Evolutionary conservation across 1,284 basidiomycete species (phyloP).

Genomic region (Malassezia japonica): DNA sequence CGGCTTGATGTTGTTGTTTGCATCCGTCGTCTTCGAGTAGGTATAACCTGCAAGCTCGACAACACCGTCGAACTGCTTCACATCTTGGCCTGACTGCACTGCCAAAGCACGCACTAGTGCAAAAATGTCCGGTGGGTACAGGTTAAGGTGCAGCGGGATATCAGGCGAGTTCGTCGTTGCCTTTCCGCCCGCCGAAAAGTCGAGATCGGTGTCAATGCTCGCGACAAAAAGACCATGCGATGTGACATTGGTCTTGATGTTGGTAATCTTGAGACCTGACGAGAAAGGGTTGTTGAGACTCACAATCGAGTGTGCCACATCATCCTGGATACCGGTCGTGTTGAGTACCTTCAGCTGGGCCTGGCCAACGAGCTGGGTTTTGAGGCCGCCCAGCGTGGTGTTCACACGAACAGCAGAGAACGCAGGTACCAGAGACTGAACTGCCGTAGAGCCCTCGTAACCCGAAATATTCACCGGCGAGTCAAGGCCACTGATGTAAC

Average conservation of each 20-base stretch:
- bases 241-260: slow-evolving; percentile 59
- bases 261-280: slow-evolving; percentile 57
- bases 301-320: slow-evolving; percentile 62
- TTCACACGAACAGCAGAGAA: slow-evolving; percentile 59
- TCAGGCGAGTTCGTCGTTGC: slow-evolving; percentile 57
- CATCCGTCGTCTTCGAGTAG: slow-evolving; percentile 10
- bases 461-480: slow-evolving; percentile 50
- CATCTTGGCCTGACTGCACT: slow-evolving; percentile 58
- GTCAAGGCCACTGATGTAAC: slow-evolving; percentile 58
- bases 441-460: slow-evolving; percentile 57
- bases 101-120: slow-evolving; percentile 62
- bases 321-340: slow-evolving; percentile 59
- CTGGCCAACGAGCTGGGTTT: slow-evolving; percentile 55
- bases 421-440: slow-evolving; percentile 58
- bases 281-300: slow-evolving; percentile 63
- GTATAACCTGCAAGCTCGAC: slow-evolving; percentile 62
- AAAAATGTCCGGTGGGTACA: slow-evolving; percentile 63
- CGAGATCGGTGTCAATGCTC: slow-evolving; percentile 56
- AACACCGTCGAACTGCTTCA: slow-evolving; percentile 61
- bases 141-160: slow-evolving; percentile 61
- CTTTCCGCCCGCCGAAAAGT: slow-evolving; percentile 57
- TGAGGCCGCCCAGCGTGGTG: slow-evolving; percentile 59
- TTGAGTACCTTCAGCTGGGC: slow-evolving; percentile 58
- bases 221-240: slow-evolving; percentile 61
- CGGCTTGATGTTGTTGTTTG: slow-evolving; percentile 11